Percentiles rank a stretch among this genome's conserved stretches.
phyloP scores from a whole-genome alignment of 1,139 yeast genomes.

The Trichomonascaceae sp. region DNA sequence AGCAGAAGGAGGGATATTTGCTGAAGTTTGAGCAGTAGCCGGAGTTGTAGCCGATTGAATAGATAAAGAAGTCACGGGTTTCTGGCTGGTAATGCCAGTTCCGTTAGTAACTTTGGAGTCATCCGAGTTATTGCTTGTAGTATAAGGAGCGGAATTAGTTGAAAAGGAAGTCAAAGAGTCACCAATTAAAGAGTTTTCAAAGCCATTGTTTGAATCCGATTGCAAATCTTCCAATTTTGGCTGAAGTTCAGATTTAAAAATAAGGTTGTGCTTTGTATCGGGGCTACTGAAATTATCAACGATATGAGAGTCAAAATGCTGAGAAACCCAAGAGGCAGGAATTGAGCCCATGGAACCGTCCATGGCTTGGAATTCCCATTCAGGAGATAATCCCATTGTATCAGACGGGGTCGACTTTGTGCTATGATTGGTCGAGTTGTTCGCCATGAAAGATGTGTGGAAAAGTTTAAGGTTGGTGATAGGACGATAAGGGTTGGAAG shows the following conservation, averaged over 20 bases:
- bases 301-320: background rate
- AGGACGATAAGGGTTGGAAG: background rate
- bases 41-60: background rate
- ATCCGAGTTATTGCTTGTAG: background rate
- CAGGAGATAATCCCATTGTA: background rate
- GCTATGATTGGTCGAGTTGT: background rate
- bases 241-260: background rate
- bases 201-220: background rate
- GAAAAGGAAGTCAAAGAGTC: background rate
- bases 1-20: slow-evolving; percentile 4
- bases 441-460: background rate
- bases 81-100: background rate
- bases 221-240: background rate
- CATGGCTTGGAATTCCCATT: background rate
- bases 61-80: background rate
- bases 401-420: background rate
- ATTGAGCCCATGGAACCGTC: background rate
- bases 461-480: background rate
- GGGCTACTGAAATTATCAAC: background rate
- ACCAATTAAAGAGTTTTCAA: background rate
- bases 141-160: background rate
- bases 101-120: background rate
- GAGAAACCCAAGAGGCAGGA: background rate
- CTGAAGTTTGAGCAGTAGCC: background rate
- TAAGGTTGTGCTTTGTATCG: background rate